Base-by-base conservation (phyloP, 2,329 filamentous ascomycete species). In the Huntiella abstrusa region DNA sequence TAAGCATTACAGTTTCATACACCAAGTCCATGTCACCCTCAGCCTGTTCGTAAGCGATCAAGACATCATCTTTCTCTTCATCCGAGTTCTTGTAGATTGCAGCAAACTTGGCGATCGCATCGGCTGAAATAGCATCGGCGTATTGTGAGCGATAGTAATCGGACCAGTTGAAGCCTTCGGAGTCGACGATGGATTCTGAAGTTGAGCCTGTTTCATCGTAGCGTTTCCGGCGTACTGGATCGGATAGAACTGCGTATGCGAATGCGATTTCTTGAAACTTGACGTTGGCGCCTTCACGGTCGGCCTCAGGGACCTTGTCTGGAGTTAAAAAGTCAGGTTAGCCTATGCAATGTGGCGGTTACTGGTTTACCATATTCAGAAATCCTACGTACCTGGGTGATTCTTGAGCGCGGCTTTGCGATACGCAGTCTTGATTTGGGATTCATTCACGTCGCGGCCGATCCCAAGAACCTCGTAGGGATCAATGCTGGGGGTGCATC, bases 131-230 rank as follows among this genome's bases (percentile, higher is more conserved):
- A 19, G 84, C 70, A 48, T 87, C 79, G 43, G 73, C 74, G 60
- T 80, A 94, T 55, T 94, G 86, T 52, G 80, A 77, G 46, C 78
- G 75, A 67, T 92, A 98, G 66, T 86, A 98, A 41, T 83, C 79
- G 46, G 74, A 69, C 91, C 91, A 98, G 66, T 84, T 75, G 64
- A 96, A 98, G 46, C 80, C 82, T 49, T 83, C 78, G 3, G 74
- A 71, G 58, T 85, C 80, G 32, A 80, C 71, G 16, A 93, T 73
- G 6, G 77, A 79, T 58, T 95, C 87, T 8, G 83, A 76, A 0
- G 87, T 96, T 47, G 81, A 91, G 46, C 91, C 91, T 0, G 88
- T 96, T 45, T 73, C 69, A 58, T 98, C 88, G 65, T 94, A 98
- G 49, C 84, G 82, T 54, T 77, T 77, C 54, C 91, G 82, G 45